Conservation (phyloP, 2,329 filamentous ascomycete genomes). For the Nakataea oryzae region DNA sequence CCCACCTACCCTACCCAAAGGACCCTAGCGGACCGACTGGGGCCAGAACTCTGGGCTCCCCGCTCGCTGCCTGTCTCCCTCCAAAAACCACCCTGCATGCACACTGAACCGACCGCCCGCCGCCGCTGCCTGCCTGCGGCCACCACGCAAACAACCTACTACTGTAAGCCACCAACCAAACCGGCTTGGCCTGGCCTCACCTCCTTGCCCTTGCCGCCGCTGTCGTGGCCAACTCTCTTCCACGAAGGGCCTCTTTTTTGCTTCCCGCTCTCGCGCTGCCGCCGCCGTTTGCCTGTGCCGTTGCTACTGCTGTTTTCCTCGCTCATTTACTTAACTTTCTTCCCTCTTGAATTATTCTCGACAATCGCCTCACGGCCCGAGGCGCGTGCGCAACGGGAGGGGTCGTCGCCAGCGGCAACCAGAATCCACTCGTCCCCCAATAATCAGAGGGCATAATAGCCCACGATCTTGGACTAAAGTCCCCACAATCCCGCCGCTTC, state of each 20-base stretch:
- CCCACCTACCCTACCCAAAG: not conserved
- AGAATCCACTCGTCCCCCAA: constrained; percentile 1
- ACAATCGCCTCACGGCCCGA: not conserved
- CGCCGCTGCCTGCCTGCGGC: not conserved
- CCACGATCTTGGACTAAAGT: not conserved
- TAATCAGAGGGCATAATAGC: not conserved
- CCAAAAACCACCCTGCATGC: not conserved
- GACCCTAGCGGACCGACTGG: not conserved
- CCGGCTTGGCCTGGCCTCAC: not conserved
- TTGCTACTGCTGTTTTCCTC: not conserved
- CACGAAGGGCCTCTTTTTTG: not conserved
- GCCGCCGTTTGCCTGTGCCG: not conserved
- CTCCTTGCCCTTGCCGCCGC: not conserved
- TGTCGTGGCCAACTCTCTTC: constrained; percentile 2
- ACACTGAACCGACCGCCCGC: too few relatives aligned
- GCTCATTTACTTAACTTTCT: not conserved
- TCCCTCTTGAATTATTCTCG: not conserved
- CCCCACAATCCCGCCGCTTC: not conserved
- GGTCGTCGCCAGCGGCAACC: not conserved
- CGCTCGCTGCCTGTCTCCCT: not conserved
- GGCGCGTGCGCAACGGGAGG: not conserved
- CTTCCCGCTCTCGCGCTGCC: not conserved
- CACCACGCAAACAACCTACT: not conserved
- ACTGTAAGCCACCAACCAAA: not conserved
- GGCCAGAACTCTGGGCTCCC: not conserved